phyloP scores from a whole-genome alignment of 202 grass and related monocot genomes.

The Digitaria exilis region DNA sequence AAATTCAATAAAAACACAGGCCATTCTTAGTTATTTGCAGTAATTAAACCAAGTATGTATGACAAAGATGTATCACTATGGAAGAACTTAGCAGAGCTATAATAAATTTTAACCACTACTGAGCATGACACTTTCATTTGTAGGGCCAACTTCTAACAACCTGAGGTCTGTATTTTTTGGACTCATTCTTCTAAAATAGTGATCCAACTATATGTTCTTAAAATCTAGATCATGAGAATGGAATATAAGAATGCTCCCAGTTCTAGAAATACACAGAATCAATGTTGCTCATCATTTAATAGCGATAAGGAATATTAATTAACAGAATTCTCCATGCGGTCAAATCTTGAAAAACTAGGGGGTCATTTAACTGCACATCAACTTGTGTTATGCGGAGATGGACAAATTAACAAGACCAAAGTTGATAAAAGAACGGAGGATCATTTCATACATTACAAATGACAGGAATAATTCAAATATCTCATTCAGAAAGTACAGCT shows the following conservation, averaged over 20 bases:
- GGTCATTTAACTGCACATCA: background rate
- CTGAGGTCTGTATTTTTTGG: background rate
- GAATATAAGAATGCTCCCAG: background rate
- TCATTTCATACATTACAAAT: background rate
- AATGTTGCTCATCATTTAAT: background rate
- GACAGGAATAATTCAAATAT: background rate
- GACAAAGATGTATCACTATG: background rate
- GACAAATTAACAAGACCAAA: background rate
- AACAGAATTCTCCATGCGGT: background rate
- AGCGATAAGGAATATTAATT: background rate
- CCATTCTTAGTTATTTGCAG: slow-evolving; percentile 8
- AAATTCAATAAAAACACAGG: background rate
- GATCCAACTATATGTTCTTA: background rate
- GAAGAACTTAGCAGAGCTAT: slow-evolving; percentile 1
- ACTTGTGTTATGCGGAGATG: background rate
- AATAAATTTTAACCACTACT: background rate
- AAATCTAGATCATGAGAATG: background rate
- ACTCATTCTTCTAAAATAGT: background rate
- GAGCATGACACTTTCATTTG: background rate
- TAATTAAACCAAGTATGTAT: slow-evolving; percentile 7
- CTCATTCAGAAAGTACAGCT: background rate
- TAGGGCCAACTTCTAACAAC: background rate
- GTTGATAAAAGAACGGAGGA: slow-evolving; percentile 2
- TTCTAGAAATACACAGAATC: background rate
- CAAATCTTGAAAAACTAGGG: background rate